Percentiles rank a stretch among this genome's conserved stretches.
Evolutionary conservation across 2,329 filamentous ascomycete species (phyloP).

Genomic region (Dactylellina haptotyla): DNA sequence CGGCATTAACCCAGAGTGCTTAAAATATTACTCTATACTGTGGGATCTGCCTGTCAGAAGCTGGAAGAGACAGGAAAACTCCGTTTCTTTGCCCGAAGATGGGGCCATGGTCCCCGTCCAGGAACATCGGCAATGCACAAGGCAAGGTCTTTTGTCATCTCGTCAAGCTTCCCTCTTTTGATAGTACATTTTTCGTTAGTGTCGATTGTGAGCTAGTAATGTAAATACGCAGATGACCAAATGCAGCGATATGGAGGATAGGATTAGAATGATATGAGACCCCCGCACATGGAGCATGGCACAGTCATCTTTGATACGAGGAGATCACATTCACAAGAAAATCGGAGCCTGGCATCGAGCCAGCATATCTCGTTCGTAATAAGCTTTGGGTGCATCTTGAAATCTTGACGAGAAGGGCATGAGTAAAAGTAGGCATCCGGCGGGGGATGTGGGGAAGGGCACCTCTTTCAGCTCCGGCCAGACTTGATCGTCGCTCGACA

Average conservation of each 20-base stretch:
- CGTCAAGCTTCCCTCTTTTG: constrained; percentile 54
- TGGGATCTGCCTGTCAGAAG: constrained; percentile 52
- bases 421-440: constrained; percentile 54
- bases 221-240: constrained; percentile 52
- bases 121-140: constrained; percentile 43
- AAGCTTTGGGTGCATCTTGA: constrained; percentile 28
- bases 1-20: constrained; percentile 41
- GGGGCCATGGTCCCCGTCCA: constrained; percentile 32
- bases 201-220: constrained; percentile 1
- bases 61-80: constrained; percentile 47
- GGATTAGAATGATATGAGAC: constrained; percentile 34
- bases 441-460: constrained; percentile 40
- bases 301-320: constrained; percentile 49
- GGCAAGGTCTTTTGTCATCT: constrained; percentile 42
- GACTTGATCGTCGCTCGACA: constrained; percentile 22
- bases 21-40: constrained; percentile 21
- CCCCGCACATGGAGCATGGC: constrained; percentile 41
- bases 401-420: constrained; percentile 52
- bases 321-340: constrained; percentile 54
- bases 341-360: constrained; percentile 43
- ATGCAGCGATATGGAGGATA: constrained; percentile 31
- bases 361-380: constrained; percentile 41
- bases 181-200: constrained; percentile 28
- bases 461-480: constrained; percentile 10
- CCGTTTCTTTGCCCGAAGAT: constrained; percentile 46